phyloP scores from a whole-genome alignment of 2,329 filamentous ascomycete genomes.

The Capronia americana region DNA sequence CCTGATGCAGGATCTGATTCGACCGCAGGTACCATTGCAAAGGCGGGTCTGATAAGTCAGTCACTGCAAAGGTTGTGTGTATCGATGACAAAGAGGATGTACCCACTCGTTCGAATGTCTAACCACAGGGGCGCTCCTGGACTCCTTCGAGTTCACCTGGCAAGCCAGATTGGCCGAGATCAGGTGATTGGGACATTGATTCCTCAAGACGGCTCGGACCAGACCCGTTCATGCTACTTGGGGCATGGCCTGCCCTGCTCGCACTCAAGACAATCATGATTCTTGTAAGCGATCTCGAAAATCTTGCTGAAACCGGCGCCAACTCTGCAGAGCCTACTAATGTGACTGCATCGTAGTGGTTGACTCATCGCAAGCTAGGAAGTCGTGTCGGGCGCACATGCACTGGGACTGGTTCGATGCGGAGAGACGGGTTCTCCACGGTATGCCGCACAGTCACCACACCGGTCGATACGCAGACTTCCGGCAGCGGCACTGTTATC shows the following conservation, averaged over 20 bases:
- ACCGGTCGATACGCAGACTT: neutral
- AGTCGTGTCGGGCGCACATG: neutral
- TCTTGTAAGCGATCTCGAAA: constrained; percentile 11
- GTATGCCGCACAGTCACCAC: constrained; percentile 1
- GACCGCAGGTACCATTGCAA: neutral
- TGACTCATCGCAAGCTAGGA: constrained; percentile 9
- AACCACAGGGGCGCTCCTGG: neutral
- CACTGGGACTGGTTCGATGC: neutral
- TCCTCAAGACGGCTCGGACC: neutral
- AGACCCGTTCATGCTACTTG: constrained; percentile 1
- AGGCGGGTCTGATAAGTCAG: neutral
- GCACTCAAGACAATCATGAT: neutral
- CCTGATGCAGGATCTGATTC: neutral
- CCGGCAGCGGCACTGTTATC: constrained; percentile 4
- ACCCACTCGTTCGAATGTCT: neutral
- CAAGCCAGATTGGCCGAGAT: neutral
- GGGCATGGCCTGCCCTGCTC: neutral
- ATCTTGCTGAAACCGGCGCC: constrained; percentile 1
- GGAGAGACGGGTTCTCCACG: constrained; percentile 1
- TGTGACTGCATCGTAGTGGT: neutral
- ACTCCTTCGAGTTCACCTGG: neutral
- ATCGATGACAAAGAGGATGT: constrained; percentile 1
- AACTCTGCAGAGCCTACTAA: neutral
- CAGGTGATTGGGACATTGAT: neutral
- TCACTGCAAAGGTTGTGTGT: neutral